These are phyloP conservation scores for Colletotrichum sp. DNA, from an alignment of 2,329 filamentous ascomycete genomes.

Conservation along the genomic window DNA sequence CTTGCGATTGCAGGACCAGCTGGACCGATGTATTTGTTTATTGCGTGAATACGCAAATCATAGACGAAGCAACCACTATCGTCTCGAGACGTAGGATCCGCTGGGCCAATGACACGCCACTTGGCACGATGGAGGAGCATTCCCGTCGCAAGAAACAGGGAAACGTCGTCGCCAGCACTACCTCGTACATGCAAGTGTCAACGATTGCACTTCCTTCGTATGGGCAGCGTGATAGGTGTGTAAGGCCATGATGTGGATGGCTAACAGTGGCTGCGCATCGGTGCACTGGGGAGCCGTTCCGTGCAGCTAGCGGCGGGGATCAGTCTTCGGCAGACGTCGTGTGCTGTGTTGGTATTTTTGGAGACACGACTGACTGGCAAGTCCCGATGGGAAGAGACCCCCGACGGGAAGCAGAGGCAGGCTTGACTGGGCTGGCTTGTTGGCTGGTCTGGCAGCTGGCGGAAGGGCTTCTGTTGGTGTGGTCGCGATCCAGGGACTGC, in stretches of 20 bases:
- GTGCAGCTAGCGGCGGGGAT: neutral
- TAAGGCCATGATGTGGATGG: neutral
- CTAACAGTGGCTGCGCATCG: neutral
- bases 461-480: neutral
- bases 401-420: neutral
- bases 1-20: neutral
- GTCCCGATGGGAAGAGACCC: neutral
- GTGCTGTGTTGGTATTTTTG: neutral
- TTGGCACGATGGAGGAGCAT: neutral
- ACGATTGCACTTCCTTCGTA: neutral
- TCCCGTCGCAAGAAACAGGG: neutral
- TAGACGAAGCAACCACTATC: neutral
- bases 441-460: neutral
- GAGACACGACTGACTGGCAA: neutral
- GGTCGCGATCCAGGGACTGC: neutral
- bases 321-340: slow-evolving; percentile 3
- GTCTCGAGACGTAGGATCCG: neutral
- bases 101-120: neutral
- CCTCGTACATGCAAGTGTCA: slow-evolving; percentile 7
- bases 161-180: neutral
- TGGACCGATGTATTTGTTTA: neutral
- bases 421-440: neutral
- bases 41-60: neutral
- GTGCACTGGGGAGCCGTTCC: neutral
- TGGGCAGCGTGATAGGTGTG: neutral